Evolutionary conservation across 495 filamentous ascomycete species (phyloP), one percentile per base, ranked within the genome.

Genomic region (Podospora didyma): DNA sequence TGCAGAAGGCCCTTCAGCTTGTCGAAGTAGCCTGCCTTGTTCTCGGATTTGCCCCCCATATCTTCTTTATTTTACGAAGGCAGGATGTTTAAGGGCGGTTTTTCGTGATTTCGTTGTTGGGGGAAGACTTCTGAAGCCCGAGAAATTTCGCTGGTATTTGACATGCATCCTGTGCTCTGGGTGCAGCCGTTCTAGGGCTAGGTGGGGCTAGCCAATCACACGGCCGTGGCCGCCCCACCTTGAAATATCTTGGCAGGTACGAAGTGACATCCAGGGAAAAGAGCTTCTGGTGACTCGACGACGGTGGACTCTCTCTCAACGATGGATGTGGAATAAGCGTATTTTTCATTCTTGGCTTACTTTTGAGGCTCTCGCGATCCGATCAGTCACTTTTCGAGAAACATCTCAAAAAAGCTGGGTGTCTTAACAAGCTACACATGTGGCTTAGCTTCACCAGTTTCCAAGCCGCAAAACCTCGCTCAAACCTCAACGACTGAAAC

Each of bases 21-120:
- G 75, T 97, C 92, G 84, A 98, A 98, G 85, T 98, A 98, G 79
- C 83, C 89, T 73, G 90, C 85, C 86, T 97, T 98, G 85, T 85
- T 92, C 67, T 76, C 84, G 57, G 87, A 84, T 79, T 88, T 96
- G 91, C 92, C 94, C 93, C 94, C 94, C 94, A 98, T 98, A 80
- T 92, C 91, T 96, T 89, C 90, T 94, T 96, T 79, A 75, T 75
- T 69, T 73, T 64, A 66, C 88, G 90, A 93, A 94, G 90, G 87
- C 80, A 93, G 90, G 90, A 86, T 94, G 71, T 94, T 96, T 96
- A 93, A 96, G 90, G 90, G 85, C 85, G 84, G 69, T 62, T 59
- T 67, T 60, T 69, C 48, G 46, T 58, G 47, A 54, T n/a, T 65
- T 34, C 49, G 28, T 23, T 46, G 54, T 21, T 45, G 22, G 34